Base-by-base conservation (phyloP, 164 flowering plant species). In the Magnolia changhungtana region DNA sequence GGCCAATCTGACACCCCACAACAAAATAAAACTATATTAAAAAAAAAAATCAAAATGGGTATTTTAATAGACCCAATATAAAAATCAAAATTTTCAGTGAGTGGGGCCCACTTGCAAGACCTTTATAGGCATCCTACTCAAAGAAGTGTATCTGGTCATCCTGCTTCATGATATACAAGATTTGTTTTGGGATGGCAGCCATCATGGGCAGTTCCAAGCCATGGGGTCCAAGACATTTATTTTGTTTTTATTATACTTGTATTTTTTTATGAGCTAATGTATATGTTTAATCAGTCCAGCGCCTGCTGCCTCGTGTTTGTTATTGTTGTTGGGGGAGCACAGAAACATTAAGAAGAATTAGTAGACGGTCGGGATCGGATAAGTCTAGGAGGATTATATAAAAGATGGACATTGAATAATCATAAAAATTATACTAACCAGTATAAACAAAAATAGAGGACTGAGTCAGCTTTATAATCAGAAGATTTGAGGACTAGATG, bases 1-100 rank as follows among this genome's bases (percentile, higher is more conserved):
- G 90, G 87, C 87, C 81, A 83, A 80, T 67, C 87, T 86, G 88
- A 85, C 88, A 88, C 80, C 81, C 85, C 87, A 80, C 82, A 80
- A 81, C 83, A 74, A 77, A 63, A 67, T 49, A 37, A 45, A 76
- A 65, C 18, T 79, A 70, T 4, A 10, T 45, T 66, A 66, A 27
- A 52, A 29, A 52, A n/a, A 49, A 63, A 69, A 69, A 76, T 45
- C 21, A 51, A 19, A 67, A 55, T 73, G 72, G 77, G 18, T 71
- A 51, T 71, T 16, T 21, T 45, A 18, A 24, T 49, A 68, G 64
- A 72, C 67, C 29, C 71, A 23, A 23, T 51, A 58, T 58, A 79
- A 78, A 63, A 71, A 68, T 55, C 84, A 82, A 74, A 21, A 75
- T 73, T 75, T 83, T 80, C 85, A 83, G 85, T 71, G 84, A 78